Evolutionary conservation across 495 filamentous ascomycete species (phyloP), one percentile per base, ranked within the genome.

Genomic region (Viridothelium virens): DNA sequence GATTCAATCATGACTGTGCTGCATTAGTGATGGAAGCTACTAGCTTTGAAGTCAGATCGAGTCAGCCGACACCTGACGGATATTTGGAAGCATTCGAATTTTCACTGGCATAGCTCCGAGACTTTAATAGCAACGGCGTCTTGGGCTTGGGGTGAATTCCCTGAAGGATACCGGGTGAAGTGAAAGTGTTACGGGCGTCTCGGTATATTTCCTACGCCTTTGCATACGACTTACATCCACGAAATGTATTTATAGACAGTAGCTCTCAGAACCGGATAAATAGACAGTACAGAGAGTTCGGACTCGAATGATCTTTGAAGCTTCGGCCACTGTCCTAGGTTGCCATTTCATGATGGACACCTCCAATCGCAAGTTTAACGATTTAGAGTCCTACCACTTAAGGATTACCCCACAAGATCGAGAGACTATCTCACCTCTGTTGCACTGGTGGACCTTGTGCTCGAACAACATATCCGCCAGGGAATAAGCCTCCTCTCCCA

Each of bases 401-500:
- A 25, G 25, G 25, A 25, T 25, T 25, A 25, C 25, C 25, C 25
- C 25, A 25, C 25, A 25, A 25, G 25, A 25, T 25, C 25, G 25
- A 25, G 25, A 25, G 25, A 25, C 25, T 25, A 25, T 25, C 25
- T 25, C 25, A 25, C 25, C 25, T 25, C 25, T 25, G 25, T 25
- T 25, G 25, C 25, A 25, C 25, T 25, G 25, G 25, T 25, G 25
- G 83, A 63, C 69, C 73, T 75, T 38, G 11, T 59, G 53, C 53
- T 59, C 53, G 11, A 33, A 59, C 53, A 33, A 91, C 88, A 82
- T 91, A 90, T 37, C 81, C 77, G 31, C 86, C 85, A 3, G 91
- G 91, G 74, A 96, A 92, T 68, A 96, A 67, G 0, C 91, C 91
- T 66, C 81, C 84, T 38, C 74, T 77, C 18, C 89, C 90, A 73